Evolutionary conservation across 2,329 filamentous ascomycete genomes (phyloP), one percentile per base, ranked within the genome.

Genomic region (Metarhizium humberi): DNA sequence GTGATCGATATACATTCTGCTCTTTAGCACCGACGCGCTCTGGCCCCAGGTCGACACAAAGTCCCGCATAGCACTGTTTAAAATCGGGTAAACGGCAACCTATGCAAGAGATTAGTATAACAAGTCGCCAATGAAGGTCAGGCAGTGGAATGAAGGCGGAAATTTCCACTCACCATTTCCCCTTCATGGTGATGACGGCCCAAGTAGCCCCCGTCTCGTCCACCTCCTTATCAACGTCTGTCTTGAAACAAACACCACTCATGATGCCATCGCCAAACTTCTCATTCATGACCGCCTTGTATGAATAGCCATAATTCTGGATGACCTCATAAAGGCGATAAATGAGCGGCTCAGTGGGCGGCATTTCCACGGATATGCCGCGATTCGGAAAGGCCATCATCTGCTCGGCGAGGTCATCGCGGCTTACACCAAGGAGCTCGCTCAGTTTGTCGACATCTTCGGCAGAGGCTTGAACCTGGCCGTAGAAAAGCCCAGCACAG

Each of bases 201-300:
- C 90, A 96, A 6, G 86, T 78, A 53, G 82, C 80, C 4, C 91
- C 92, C 64, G 88, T 82, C 58, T 87, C 84, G 69, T 96, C 92
- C 1, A 86, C 85, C 80, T 97, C 92, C 80, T 95, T 95, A 70
- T 96, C 90, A 2, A 97, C 88, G 67, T 90, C 90, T 0, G 90
- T 95, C 53, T 84, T 88, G 71, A 96, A 96, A 16, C 85, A 84
- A 66, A 96, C 96, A 1, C 92, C 92, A 67, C 90, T 95, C 92
- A 97, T 96, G 67, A 97, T 97, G 1, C 92, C 92, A 67, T 92
- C 88, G 0, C 88, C 88, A 67, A 90, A 91, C 78, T 96, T 96
- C 80, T 97, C 92, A 63, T 97, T 96, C 71, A 96, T 69, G 4
- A 97, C 82, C 0, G 91, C 92, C 79, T 96, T 96, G 74, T 95